These are phyloP conservation scores for Kluyveromyces dobzhanskii DNA, from an alignment of 805 yeast genomes.

Conservation along the genomic window DNA sequence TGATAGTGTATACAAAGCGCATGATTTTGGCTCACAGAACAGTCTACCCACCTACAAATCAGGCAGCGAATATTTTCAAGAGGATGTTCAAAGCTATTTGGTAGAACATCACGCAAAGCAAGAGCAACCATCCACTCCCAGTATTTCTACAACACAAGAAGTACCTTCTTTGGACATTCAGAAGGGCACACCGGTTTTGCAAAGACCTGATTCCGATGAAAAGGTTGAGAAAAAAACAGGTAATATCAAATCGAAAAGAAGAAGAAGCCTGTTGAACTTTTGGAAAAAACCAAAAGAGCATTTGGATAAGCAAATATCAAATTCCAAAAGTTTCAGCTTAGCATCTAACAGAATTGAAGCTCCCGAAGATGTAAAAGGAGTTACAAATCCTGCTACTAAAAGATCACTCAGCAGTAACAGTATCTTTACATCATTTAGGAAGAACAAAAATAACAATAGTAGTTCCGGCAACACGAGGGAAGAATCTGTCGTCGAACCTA, in stretches of 20 bases:
- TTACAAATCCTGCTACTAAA: slow-evolving; percentile 17
- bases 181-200: neutral
- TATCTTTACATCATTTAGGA: slow-evolving; percentile 21
- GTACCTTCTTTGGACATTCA: neutral
- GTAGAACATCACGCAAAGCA: slow-evolving; percentile 9
- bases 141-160: neutral
- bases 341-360: neutral
- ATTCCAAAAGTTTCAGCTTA: slow-evolving; percentile 2
- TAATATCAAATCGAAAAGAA: slow-evolving; percentile 1
- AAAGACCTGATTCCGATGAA: neutral
- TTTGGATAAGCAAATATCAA: neutral
- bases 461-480: slow-evolving; percentile 9
- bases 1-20: no score
- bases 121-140: slow-evolving; percentile 20
- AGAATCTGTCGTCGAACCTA: neutral
- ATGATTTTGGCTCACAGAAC: no score
- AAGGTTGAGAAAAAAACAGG: neutral
- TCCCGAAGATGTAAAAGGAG: neutral
- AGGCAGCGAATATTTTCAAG: no score
- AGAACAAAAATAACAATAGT: slow-evolving; percentile 1
- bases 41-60: no score
- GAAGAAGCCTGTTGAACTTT: slow-evolving; percentile 1
- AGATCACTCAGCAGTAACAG: slow-evolving; percentile 25
- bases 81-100: no score
- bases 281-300: slow-evolving; percentile 2